Conservation (phyloP, 108 stramenopile species). For the Discostella stelligeroides region DNA sequence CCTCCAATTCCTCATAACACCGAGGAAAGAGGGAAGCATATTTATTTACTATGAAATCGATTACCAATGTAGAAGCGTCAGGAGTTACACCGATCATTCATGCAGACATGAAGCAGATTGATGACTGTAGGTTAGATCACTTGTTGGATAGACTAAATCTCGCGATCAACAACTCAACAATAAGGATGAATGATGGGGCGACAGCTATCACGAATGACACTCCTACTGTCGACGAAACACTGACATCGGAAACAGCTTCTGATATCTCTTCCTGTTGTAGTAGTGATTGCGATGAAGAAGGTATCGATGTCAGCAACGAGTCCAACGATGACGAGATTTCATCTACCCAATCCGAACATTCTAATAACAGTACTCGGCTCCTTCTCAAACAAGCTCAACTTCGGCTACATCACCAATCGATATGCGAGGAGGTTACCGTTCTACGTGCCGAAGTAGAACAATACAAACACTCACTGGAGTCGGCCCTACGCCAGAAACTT, state of each 20-base stretch:
- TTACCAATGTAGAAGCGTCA: not conserved
- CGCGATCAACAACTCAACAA: not conserved
- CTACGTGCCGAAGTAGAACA: conserved; percentile 20
- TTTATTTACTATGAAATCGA: conserved; percentile 5
- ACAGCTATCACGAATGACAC: conserved; percentile 3
- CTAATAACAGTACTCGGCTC: conserved; percentile 21
- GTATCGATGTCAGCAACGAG: not conserved
- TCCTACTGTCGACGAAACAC: not conserved
- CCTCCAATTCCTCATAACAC: not conserved
- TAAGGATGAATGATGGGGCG: not conserved
- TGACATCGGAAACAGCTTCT: not conserved
- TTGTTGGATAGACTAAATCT: conserved; percentile 1
- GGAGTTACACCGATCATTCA: conserved; percentile 3
- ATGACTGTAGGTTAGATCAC: conserved; percentile 1
- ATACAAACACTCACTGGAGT: conserved; percentile 16
- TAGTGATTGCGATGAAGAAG: not conserved
- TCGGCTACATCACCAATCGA: conserved; percentile 38
- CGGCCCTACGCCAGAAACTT: conserved; percentile 14
- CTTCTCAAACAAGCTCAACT: conserved; percentile 21
- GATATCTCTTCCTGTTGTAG: not conserved
- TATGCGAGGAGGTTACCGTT: conserved; percentile 32
- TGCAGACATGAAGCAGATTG: not conserved
- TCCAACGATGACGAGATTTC: conserved; percentile 18
- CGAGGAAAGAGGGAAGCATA: not conserved
- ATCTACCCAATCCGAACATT: conserved; percentile 16